Evolutionary conservation across 371 early-diverging fungal species (phyloP), one percentile per base, ranked within the genome.

Genomic region (Conidiobolus incongruus): DNA sequence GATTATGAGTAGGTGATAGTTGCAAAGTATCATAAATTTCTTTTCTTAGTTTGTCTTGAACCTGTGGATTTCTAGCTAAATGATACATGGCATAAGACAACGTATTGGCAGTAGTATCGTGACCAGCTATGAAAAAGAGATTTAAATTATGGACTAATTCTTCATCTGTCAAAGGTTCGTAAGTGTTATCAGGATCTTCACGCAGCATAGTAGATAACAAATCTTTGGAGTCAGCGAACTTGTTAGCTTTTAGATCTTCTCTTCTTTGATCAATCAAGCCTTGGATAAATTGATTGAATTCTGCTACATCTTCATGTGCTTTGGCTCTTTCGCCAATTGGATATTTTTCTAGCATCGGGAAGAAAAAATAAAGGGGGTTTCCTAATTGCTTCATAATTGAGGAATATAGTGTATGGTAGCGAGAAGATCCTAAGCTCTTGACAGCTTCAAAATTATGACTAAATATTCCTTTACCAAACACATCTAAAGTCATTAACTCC

Each of bases 31-130:
- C 16, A 28, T 19, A 8, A 16, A 40, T 28, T 24, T 38, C 39
- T 13, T 38, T 16, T 4, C 26, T 2, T 15, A 38, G 15, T 21
- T 38, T 38, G 5, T 22, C 16, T 26, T 38, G 39, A 38, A 24
- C 13, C 6, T 38, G n/a, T 13, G 6, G 39, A 24, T 38, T 4
- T 21, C 24, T 38, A 24, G 39, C 8, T 13, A 38, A 21, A 15
- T 38, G 24, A 21, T 38, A 38, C 26, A 38, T 10, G 5, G 21
- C 28, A 38, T 12, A 24, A 24, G 24, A 13, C 5, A 38, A n/a
- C 2, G 39, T 38, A 26, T 38, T 8, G n/a, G 39, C 39, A 11
- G 39, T 38, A 24, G 39, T 38, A 38, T 38, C 39, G 28, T 38
- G 39, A 1, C 39, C 39, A 24, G 39, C 39, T 13, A 21, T 20